Evolutionary conservation across 1,284 basidiomycete genomes (phyloP).

Genomic region (Naganishia liquefaciens): DNA sequence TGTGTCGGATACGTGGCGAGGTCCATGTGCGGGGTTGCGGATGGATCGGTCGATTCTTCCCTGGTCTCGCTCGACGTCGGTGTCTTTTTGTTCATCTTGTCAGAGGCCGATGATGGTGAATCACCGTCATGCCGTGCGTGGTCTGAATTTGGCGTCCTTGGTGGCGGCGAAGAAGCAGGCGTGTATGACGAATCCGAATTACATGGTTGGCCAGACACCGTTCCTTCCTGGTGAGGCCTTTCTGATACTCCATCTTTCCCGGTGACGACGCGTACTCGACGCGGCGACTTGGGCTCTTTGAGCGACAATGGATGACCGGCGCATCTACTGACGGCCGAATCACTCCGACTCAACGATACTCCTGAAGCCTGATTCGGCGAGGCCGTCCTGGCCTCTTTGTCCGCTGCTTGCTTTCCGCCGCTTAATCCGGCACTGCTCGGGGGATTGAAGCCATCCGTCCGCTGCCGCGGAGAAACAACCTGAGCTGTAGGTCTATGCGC

Average conservation of each 20-base stretch:
- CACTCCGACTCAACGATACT: background rate
- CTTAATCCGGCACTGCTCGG: no score
- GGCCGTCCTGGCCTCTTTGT: background rate
- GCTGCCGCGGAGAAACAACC: constrained; percentile 4
- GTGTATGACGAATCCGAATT: constrained; percentile 26
- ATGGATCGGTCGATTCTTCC: background rate
- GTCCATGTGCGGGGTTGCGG: constrained; percentile 55
- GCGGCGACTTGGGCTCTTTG: background rate
- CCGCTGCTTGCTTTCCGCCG: background rate
- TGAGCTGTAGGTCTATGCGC: constrained; percentile 5
- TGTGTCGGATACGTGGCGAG: constrained; percentile 60
- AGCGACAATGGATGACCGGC: background rate
- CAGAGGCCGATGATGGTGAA: background rate
- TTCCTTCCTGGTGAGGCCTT: background rate
- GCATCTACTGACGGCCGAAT: background rate
- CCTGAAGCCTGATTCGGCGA: background rate
- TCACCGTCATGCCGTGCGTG: constrained; percentile 8
- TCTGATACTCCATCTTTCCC: background rate
- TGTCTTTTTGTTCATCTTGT: background rate
- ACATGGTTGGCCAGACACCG: background rate
- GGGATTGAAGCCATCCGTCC: constrained; percentile 10
- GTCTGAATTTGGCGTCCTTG: constrained; percentile 13
- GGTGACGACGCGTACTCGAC: background rate
- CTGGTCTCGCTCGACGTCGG: background rate
- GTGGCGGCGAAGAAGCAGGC: constrained; percentile 18